Evolutionary conservation across 345 rosid genomes (phyloP), one percentile per base, ranked within the genome.

Genomic region (Trapa incisa): DNA sequence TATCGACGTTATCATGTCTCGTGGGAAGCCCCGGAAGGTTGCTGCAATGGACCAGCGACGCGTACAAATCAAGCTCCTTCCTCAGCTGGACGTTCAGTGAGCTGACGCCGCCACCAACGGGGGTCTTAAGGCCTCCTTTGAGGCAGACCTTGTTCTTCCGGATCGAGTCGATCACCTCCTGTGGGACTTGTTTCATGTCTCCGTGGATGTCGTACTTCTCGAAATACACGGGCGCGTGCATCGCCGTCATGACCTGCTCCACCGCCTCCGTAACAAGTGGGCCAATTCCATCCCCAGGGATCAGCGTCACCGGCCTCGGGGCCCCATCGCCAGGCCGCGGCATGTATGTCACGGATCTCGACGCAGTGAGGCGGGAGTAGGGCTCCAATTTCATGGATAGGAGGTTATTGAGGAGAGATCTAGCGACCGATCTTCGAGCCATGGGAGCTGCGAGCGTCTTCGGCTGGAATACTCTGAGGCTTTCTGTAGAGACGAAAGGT

Each of bases 271-370:
- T 90, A 17, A 87, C 98, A 43, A 90, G 79, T 0, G 97, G 97
- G 4, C 98, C 98, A 65, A 93, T 90, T 38, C 98, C 98, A 58
- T 93, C 98, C 0, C 98, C 98, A 11, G 97, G 94, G 54, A 93
- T 84, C 48, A 93, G 72, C 33, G 98, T 93, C 17, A 93, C 96
- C 17, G 86, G 71, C 35, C 96, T 89, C 3, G 95, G 96, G 0
- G 90, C 76, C 1, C 96, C 97, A 70, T 89, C 98, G 2, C 98
- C 98, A 7, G 98, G 98, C 2, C 98, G 87, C 41, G 98, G 98
- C 98, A 93, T 93, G 87, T 93, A 93, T 75, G 98, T 93, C 37
- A 93, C 88, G 69, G 90, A 82, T 82, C 98, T 86, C 73, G 79
- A 64, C 52, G 77, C 50, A 2, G 41, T 3, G 47, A 63, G 74